phyloP scores from a whole-genome alignment of 1,284 basidiomycete genomes.

The Cryptococcus sp. region DNA sequence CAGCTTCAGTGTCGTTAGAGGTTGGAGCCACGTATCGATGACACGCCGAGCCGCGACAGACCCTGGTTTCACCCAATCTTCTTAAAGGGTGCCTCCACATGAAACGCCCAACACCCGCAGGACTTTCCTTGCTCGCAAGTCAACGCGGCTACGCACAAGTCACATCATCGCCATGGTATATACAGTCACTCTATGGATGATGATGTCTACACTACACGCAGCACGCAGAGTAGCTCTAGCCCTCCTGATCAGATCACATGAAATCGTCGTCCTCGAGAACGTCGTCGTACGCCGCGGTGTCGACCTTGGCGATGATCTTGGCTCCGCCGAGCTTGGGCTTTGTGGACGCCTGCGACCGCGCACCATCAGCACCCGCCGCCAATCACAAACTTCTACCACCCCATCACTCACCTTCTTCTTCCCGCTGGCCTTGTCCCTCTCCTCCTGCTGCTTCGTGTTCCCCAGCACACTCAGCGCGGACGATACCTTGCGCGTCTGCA shows the following conservation, averaged over 20 bases:
- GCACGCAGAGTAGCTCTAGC: background rate
- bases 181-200: background rate
- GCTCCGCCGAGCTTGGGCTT: conserved; percentile 72
- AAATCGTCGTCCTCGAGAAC: conserved; percentile 63
- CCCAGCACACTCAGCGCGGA: conserved; percentile 75
- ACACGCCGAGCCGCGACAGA: no score
- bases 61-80: no score
- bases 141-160: background rate
- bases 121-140: no score
- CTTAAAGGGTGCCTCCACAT: no score
- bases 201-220: background rate
- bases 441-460: conserved; percentile 90
- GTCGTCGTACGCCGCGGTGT: conserved; percentile 75
- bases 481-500: conserved; percentile 83
- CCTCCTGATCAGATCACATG: conserved; percentile 31
- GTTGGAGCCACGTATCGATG: no score
- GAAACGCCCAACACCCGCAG: no score
- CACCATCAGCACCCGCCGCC: conserved; percentile 4
- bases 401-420: conserved; percentile 70
- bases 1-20: no score
- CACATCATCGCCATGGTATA: background rate
- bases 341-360: conserved; percentile 51
- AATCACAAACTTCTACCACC: background rate
- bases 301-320: conserved; percentile 61
- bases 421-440: conserved; percentile 74